Base-by-base conservation (phyloP, 2,329 filamentous ascomycete species). In the Macroventuria anomochaeta region DNA sequence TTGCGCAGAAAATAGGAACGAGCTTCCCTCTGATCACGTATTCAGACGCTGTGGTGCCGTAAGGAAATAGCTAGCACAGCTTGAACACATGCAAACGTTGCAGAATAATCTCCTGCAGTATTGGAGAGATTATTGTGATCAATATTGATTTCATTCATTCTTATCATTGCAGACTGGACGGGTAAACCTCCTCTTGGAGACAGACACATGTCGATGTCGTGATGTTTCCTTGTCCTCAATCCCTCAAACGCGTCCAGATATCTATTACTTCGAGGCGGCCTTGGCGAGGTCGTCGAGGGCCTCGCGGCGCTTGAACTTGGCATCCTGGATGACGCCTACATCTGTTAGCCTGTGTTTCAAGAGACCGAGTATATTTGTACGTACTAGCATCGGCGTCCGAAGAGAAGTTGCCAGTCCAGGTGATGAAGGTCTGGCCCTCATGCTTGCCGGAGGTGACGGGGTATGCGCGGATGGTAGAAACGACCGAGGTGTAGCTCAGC, bases 301-400 rank as follows among this genome's bases (percentile, higher is more conserved):
- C 71, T 90, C 88, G 44, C 85, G 85, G 58, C 88, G 86, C 83
- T 90, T 90, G 82, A 86, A 90, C 78, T 88, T 88, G 66, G 87
- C 88, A 69, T 90, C 88, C 74, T 88, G 84, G 61, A 90, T 88
- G 54, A 89, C 87, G 63, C 82, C 87, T 88, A 42, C 5, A 23
- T 36, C 20, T 38, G 47, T 65, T 33, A 62, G 40, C 43, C 25
- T 8, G 3, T 10, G 21, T 6, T 4, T 6, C n/a, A 18, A 5
- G 4, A 10, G n/a, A n/a, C 13, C 1, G 6, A 17, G 5, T 11
- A 11, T 5, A 36, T 7, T 11, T 49, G n/a, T 21, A 76, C 83
- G 33, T 76, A 87, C 86, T 85, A 33, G 86, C 85, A 73, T 88
- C 86, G 43, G 87, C 87, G 74, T 89, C 87, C 64, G 82, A 87